Base-by-base conservation (phyloP, 805 yeast genomes). In the Starmerella floricola region DNA sequence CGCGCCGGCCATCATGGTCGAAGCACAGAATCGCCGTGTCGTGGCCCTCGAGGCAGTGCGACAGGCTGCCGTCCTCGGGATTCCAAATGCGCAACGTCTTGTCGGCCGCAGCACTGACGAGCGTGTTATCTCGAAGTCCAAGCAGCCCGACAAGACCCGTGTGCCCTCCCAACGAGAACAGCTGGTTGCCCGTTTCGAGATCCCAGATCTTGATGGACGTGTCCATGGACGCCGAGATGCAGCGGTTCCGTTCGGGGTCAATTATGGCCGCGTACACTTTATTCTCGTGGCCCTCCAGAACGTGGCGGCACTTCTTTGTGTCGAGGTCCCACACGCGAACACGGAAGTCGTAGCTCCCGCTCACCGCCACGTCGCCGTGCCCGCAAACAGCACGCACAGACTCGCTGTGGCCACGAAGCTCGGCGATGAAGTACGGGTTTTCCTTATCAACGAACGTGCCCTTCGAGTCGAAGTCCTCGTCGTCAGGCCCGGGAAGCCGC, bases 61-160 rank as follows among this genome's bases (percentile, higher is more conserved):
- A 74, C 55, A 74, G 74, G 38, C 67, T 65, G 32, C 82, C 74
- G 8, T 78, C 72, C 21, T 74, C 74, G 1, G 95, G 91, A 56
- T 91, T 81, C 98, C 98, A 91, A 2, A 88, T 79, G 39, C 96
- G 71, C 32, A 91, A 68, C 0, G 95, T 79, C 3, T 91, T 75
- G 60, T 91, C 98, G 0, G 97, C 97, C 2, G 96, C 97, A 0
- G 95, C 98, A 34, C 94, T 80, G 1, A 88, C 94, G 11, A 91
- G 66, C 36, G 75, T 77, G 28, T 79, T 76, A 20, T 79, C 77
- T 5, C 85, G 76, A 8, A 87, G 70, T 34, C 83, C 84, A 21
- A 88, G 67, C 12, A 91, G 65, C 0, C 97, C 98, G 13, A 91
- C 98, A 17, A 91, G 64, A 11, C 88, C 82, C 1, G 83, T 77